Base-by-base conservation (phyloP, 1,284 basidiomycete genomes). In the Abortiporus biennis region DNA sequence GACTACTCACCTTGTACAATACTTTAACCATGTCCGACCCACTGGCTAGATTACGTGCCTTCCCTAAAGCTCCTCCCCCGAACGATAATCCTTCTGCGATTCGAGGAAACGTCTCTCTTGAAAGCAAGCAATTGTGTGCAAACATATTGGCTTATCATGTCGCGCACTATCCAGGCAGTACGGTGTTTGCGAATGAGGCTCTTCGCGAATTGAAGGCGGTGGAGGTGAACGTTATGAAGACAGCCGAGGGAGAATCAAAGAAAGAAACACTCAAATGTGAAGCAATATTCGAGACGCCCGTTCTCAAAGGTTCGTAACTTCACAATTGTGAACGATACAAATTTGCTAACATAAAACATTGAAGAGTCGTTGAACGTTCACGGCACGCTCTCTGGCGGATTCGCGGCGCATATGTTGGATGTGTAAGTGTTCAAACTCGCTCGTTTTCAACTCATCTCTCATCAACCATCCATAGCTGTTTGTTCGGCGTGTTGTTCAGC, bases 331-430 rank as follows among this genome's bases (percentile, higher is more conserved):
- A 9, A 16, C 21, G 29, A 31, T 23, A 20, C 39, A 13, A n/a
- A 6, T 40, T 4, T 12, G 15, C 19, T 8, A 15, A 40, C n/a
- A 30, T 21, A 27, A 5, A 24, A 13, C 8, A 6, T 23, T n/a
- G 24, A 35, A 61, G 59, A 43, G 3, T 59, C 59, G 59, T 49
- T 59, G 12, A 59, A 59, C 37, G 51, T 54, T 6, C 54, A 56
- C 30, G 51, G 54, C 11, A 45, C 48, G 4, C 40, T 61, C 3
- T 44, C 57, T 1, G 59, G 59, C 1, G 48, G 49, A 1, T 58
- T 54, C 33, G 49, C 51, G 4, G 45, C 44, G 16, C 52, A 51
- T 36, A 35, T 59, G 23, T 27, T 61, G 15, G 59, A 61, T 36
- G 41, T 56, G 59, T 61, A 45, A 38, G 59, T 47, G 8, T 20